phyloP scores from a whole-genome alignment of 306 rosid species.

The Rubus idaeus region DNA sequence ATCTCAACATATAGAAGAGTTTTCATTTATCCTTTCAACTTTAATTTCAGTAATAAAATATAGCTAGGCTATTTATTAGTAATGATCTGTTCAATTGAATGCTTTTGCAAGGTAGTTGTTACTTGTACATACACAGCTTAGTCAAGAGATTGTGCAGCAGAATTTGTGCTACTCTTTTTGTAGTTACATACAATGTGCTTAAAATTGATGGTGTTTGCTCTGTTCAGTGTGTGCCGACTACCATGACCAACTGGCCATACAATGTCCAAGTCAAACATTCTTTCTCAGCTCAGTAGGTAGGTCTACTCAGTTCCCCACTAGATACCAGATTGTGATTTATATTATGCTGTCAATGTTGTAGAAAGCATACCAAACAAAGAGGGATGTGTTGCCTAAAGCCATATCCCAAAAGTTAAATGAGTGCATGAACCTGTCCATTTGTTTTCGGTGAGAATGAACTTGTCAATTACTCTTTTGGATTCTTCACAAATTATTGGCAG shows the following conservation, averaged over 20 bases:
- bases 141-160: not conserved
- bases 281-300: not conserved
- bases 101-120: constrained; percentile 6
- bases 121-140: constrained; percentile 14
- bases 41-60: not conserved
- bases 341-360: not conserved
- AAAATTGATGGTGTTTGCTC: not conserved
- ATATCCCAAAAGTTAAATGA: not conserved
- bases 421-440: constrained; percentile 16
- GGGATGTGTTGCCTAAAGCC: not conserved
- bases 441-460: not conserved
- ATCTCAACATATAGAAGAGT: not conserved
- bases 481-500: not conserved
- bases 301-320: not conserved
- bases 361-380: not conserved
- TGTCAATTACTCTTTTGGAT: not conserved
- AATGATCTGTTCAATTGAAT: not conserved
- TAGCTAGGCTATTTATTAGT: constrained; percentile 4
- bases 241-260: not conserved
- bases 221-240: not conserved
- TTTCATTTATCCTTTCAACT: not conserved
- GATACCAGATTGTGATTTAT: not conserved
- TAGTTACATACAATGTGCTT: not conserved
- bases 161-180: not conserved
- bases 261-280: not conserved